A percentile compares a stretch with the other conserved stretches of the same genome.
Conservation (phyloP, 768 basidiomycete genomes). For the Agrocybe chaxingu region DNA sequence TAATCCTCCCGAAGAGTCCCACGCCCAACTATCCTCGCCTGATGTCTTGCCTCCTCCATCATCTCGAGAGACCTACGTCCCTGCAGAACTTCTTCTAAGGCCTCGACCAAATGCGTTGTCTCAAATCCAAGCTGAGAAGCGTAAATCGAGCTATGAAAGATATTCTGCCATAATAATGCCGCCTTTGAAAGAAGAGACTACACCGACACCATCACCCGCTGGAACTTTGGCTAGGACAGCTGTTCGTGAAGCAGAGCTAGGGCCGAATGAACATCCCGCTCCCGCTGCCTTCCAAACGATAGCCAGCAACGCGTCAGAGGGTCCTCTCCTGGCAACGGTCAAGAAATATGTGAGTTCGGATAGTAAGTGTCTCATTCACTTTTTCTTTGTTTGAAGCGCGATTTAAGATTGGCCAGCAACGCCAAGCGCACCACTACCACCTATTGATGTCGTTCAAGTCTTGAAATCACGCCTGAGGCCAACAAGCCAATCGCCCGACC, state of each 20-base stretch:
- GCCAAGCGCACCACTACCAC: constrained; percentile 32
- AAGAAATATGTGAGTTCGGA: too few species aligned
- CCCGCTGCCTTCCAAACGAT: too few species aligned
- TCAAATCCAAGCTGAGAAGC: constrained; percentile 44
- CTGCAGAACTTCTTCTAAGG: constrained; percentile 15
- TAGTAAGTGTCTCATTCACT: too few species aligned
- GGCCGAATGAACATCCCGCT: neutral
- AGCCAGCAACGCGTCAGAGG: too few species aligned
- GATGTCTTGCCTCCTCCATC: neutral
- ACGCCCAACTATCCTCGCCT: neutral
- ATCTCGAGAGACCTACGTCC: constrained; percentile 1
- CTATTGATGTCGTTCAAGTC: constrained; percentile 46
- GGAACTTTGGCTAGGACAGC: constrained; percentile 43
- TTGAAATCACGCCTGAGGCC: constrained; percentile 24
- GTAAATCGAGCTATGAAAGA: constrained; percentile 65
- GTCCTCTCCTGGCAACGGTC: too few species aligned
- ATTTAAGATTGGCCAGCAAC: too few species aligned
- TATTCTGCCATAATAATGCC: constrained; percentile 64
- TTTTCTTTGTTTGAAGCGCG: too few species aligned
- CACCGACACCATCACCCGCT: constrained; percentile 52
- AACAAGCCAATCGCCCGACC: constrained; percentile 26
- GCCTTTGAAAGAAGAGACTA: constrained; percentile 64
- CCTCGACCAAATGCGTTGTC: constrained; percentile 17
- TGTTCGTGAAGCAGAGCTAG: neutral
- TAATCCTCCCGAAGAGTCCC: constrained; percentile 6